Evolutionary conservation across 805 yeast genomes (phyloP), one percentile per base, ranked within the genome.

Genomic region (Hanseniaspora pseudoguilliermondii): DNA sequence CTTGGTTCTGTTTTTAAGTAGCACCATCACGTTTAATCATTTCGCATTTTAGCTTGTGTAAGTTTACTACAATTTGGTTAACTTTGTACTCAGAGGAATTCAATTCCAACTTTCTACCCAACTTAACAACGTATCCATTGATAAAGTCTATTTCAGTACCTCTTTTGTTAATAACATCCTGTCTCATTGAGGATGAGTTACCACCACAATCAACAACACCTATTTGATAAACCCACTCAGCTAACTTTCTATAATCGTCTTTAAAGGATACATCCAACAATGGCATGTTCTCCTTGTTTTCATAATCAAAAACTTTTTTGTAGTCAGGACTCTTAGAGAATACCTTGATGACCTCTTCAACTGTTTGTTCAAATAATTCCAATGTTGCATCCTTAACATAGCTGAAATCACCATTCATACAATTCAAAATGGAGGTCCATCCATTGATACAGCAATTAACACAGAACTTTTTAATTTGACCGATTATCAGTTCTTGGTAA

Each of bases 371-470:
- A 56, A 72, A 73, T 2, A 71, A 50, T 9, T 44, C 46, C 29
- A 50, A 5, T 4, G 58, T 55, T 1, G 59, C 60, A 23, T 60
- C 60, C 57, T 83, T 69, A 9, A 77, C 74, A 1, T 67, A 70
- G 59, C 79, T 86, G 2, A 91, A 69, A 52, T 84, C 86, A 36
- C 95, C 95, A 64, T 93, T 93, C 40, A 75, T 65, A 64, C 93
- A 84, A 66, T 86, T 84, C 27, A 86, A 69, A 23, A 88, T 71
- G 0, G 96, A 84, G 0, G 96, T 85, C 32, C 84, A 71, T 0
- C 96, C 85, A 64, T 93, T 91, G 60, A 91, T 82, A 63, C 93
- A 86, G 1, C 86, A 77, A 64, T 93, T 93, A 21, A 85, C 82
- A 47, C 84, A 73, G 57, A 91, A 76, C 66, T 91, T 93, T 61